Evolutionary conservation across 2,329 filamentous ascomycete species (phyloP).

Genomic region (Pseudogymnoascus sp.): DNA sequence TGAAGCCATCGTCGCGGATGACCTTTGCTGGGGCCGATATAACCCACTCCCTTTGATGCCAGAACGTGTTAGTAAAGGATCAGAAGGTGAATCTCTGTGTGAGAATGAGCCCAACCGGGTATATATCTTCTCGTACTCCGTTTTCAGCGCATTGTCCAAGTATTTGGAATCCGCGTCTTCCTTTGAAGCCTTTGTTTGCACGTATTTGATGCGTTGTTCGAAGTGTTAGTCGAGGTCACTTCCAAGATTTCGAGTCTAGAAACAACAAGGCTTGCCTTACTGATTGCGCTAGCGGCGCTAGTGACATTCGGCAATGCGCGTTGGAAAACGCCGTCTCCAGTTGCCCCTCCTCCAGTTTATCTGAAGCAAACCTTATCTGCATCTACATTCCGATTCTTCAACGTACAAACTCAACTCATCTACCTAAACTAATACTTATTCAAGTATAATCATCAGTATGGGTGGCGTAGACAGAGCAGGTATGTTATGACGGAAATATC

Average conservation of each 20-base stretch:
- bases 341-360: slow-evolving; percentile 9
- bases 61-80: slow-evolving; percentile 33
- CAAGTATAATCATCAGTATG: slow-evolving; percentile 39
- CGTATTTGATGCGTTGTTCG: slow-evolving; percentile 1
- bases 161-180: background rate
- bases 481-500: slow-evolving; percentile 28
- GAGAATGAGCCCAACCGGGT: slow-evolving; percentile 33
- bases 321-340: slow-evolving; percentile 6
- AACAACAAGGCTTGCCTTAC: slow-evolving; percentile 4
- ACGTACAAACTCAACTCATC: slow-evolving; percentile 1
- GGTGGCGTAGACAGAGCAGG: slow-evolving; percentile 63
- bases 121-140: slow-evolving; percentile 28
- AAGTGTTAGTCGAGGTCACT: background rate
- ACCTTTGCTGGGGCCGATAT: slow-evolving; percentile 24
- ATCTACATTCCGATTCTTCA: slow-evolving; percentile 8
- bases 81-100: slow-evolving; percentile 29
- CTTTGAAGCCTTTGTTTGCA: background rate
- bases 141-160: slow-evolving; percentile 26
- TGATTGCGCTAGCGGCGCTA: slow-evolving; percentile 3
- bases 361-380: slow-evolving; percentile 9
- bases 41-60: slow-evolving; percentile 28
- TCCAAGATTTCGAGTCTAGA: slow-evolving; percentile 6
- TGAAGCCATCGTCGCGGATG: slow-evolving; percentile 39
- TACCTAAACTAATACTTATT: slow-evolving; percentile 8
- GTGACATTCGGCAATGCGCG: slow-evolving; percentile 1